Conservation (phyloP, 495 filamentous ascomycete genomes). For the Pseudomonodictys pantanalensis region DNA sequence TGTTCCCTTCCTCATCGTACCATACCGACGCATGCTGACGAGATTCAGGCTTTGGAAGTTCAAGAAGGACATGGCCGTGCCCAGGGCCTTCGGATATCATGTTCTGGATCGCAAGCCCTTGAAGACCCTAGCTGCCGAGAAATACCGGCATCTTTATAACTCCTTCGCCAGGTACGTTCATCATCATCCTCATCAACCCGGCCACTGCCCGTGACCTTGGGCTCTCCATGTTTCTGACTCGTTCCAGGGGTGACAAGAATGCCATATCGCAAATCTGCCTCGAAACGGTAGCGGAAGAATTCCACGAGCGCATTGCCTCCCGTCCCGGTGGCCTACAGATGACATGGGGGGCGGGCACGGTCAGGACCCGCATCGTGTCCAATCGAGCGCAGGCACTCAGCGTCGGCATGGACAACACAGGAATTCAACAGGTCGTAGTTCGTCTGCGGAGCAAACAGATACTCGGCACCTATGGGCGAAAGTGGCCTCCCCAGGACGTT, state of each 20-base stretch:
- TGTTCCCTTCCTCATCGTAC: neutral
- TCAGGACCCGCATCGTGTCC: neutral
- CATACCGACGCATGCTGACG: too few species aligned
- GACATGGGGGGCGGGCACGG: neutral
- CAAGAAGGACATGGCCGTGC: too few species aligned
- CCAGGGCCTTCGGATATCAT: too few species aligned
- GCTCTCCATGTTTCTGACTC: neutral
- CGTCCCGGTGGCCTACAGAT: neutral
- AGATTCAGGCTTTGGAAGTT: too few species aligned
- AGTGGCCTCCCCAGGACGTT: neutral
- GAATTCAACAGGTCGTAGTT: neutral
- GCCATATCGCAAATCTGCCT: neutral
- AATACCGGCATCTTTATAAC: neutral
- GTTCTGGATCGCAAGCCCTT: neutral
- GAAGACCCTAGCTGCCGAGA: neutral
- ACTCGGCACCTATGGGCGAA: neutral
- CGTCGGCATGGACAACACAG: neutral
- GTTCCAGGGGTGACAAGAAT: neutral
- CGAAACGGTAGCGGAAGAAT: neutral
- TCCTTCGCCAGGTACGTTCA: neutral
- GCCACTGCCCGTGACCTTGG: neutral
- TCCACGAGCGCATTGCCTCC: neutral
- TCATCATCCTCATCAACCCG: neutral
- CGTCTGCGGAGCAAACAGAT: neutral
- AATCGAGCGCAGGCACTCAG: neutral